Conservation (phyloP, 2,329 filamentous ascomycete species). For the Penicillium sp. region DNA sequence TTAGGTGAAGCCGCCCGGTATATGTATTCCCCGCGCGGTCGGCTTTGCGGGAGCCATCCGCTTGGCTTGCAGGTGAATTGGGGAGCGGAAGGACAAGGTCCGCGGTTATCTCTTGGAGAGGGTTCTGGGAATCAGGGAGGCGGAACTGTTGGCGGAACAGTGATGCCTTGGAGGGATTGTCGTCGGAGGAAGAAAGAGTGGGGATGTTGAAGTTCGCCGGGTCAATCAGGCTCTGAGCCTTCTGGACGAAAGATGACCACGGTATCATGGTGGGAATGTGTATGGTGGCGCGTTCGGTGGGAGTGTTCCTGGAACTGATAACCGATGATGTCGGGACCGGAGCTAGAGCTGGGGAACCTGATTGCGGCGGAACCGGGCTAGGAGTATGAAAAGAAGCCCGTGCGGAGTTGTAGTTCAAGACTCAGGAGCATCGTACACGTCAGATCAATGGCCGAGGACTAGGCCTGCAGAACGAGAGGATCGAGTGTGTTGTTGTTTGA, state of each 20-base stretch:
- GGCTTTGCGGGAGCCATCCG: constrained; percentile 58
- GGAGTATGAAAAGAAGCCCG: constrained; percentile 25
- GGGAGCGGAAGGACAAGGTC: constrained; percentile 84
- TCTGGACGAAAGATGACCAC: constrained; percentile 83
- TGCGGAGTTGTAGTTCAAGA: constrained; percentile 15
- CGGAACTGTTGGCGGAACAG: constrained; percentile 97
- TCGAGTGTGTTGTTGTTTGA: constrained; percentile 21
- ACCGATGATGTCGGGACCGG: constrained; percentile 22
- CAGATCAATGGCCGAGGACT: constrained; percentile 23
- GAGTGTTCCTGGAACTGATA: constrained; percentile 6
- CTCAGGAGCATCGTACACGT: constrained; percentile 31
- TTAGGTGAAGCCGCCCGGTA: constrained; percentile 87
- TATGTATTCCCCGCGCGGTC: constrained; percentile 78
- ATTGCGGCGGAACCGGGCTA: constrained; percentile 21
- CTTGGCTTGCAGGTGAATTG: constrained; percentile 59
- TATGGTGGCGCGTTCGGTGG: constrained; percentile 1
- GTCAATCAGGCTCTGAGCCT: constrained; percentile 93
- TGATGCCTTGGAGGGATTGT: constrained; percentile 83
- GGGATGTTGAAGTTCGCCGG: constrained; percentile 76
- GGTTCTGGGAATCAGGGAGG: constrained; percentile 86
- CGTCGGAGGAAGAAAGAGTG: constrained; percentile 71
- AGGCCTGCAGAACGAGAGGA: constrained; percentile 19
- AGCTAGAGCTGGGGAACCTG: constrained; percentile 27
- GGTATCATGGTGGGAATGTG: constrained; percentile 55
- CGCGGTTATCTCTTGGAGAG: constrained; percentile 92